phyloP scores from a whole-genome alignment of 2,329 filamentous ascomycete species.

The Ambrosiella beaveri region DNA sequence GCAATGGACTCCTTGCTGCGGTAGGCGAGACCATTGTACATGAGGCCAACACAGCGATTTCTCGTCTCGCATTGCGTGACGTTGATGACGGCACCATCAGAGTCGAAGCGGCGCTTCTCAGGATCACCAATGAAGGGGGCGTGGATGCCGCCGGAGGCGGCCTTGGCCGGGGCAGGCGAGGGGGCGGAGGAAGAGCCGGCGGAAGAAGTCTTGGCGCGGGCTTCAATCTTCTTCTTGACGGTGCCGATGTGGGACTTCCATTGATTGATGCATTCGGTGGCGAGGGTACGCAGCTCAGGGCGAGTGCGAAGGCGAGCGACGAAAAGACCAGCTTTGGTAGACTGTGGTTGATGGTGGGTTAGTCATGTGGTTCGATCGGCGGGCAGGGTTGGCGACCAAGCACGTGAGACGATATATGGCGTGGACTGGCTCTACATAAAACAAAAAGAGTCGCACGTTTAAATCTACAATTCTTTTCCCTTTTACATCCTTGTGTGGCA shows the following conservation, averaged over 20 bases:
- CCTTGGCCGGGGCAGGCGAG: conserved; percentile 22
- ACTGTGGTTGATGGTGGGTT: conserved; percentile 23
- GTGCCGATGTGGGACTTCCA: conserved; percentile 68
- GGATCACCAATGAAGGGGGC: conserved; percentile 44
- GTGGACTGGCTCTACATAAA: no score
- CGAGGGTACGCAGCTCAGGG: conserved; percentile 57
- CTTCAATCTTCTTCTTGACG: conserved; percentile 32
- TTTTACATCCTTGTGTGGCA: no score
- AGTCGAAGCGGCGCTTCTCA: conserved; percentile 65
- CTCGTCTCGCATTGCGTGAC: conserved; percentile 58
- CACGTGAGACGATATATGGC: background rate
- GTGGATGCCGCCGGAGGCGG: conserved; percentile 20
- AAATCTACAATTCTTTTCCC: no score
- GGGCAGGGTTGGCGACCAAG: background rate
- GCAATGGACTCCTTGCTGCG: conserved; percentile 54
- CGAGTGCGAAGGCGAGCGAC: conserved; percentile 69
- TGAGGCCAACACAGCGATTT: conserved; percentile 72
- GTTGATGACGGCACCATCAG: conserved; percentile 62
- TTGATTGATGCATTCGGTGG: conserved; percentile 68
- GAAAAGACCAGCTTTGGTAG: conserved; percentile 78
- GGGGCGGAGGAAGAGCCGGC: conserved; percentile 33
- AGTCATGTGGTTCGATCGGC: background rate
- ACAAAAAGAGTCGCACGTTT: no score
- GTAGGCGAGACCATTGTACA: conserved; percentile 77
- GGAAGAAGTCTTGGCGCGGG: conserved; percentile 22